A percentile compares a stretch with the other conserved stretches of the same genome.
Conservation (phyloP, 768 basidiomycete genomes). For the Podaxis sp. region DNA sequence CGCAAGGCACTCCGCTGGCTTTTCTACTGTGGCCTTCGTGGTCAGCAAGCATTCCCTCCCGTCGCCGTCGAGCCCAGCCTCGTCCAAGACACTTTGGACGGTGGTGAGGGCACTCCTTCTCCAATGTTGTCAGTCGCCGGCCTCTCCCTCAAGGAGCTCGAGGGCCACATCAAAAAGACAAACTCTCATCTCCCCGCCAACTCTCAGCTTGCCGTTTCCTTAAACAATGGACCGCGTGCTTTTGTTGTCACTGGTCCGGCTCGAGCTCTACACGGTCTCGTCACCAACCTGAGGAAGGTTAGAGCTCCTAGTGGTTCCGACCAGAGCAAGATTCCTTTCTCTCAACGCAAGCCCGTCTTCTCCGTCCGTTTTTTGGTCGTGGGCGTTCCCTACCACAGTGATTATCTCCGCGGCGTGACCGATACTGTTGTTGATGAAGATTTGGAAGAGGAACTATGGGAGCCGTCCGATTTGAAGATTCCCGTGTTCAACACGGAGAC, state of each 20-base stretch:
- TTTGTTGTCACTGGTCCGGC: slow-evolving; percentile 93
- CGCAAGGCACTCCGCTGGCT: slow-evolving; percentile 87
- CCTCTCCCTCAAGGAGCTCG: slow-evolving; percentile 67
- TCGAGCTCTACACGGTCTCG: slow-evolving; percentile 89
- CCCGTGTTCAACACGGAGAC: slow-evolving; percentile 91
- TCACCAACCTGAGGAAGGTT: slow-evolving; percentile 85
- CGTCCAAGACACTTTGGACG: slow-evolving; percentile 82
- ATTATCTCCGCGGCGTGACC: slow-evolving; percentile 70
- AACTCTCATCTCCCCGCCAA: slow-evolving; percentile 80
- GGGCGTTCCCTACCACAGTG: slow-evolving; percentile 93
- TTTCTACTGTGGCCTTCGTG: slow-evolving; percentile 90
- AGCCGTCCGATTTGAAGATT: slow-evolving; percentile 61
- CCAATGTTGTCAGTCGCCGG: slow-evolving; percentile 94
- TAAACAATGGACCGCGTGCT: slow-evolving; percentile 87
- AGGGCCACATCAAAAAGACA: slow-evolving; percentile 79
- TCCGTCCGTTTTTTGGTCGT: slow-evolving; percentile 92
- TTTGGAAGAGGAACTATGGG: slow-evolving; percentile 77
- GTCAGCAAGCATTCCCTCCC: slow-evolving; percentile 91
- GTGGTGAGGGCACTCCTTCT: slow-evolving; percentile 88
- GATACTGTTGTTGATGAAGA: slow-evolving; percentile 76
- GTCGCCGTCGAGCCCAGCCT: slow-evolving; percentile 86
- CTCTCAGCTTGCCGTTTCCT: slow-evolving; percentile 79
- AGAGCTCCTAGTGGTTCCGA: slow-evolving; percentile 84
- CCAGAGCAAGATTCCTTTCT: slow-evolving; percentile 91
- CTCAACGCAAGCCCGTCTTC: slow-evolving; percentile 93